These are phyloP conservation scores for Epicoccum sorghinum DNA, from an alignment of 2,329 filamentous ascomycete species.

Conservation along the genomic window DNA sequence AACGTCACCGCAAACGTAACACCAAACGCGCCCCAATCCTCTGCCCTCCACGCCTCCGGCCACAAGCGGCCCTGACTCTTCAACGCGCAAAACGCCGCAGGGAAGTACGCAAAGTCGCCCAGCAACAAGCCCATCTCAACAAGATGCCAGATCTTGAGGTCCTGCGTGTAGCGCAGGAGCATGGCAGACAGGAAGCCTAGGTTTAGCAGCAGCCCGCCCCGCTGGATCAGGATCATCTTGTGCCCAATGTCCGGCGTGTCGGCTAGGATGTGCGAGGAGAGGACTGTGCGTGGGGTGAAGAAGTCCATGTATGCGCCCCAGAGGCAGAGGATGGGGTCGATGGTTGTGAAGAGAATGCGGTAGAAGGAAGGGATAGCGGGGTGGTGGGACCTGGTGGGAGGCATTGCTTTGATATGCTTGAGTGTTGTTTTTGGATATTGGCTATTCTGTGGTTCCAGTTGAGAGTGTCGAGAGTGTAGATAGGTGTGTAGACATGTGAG, in stretches of 20 bases:
- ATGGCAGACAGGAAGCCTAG: conserved; percentile 36
- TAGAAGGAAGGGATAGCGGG: conserved; percentile 11
- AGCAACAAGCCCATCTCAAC: conserved; percentile 27
- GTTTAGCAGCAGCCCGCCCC: conserved; percentile 35
- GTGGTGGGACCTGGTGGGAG: no score
- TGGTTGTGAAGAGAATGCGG: conserved; percentile 35
- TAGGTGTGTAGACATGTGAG: no score
- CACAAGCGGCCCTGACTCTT: conserved; percentile 22
- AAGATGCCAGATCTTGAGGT: conserved; percentile 32
- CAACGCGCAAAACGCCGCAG: conserved; percentile 23
- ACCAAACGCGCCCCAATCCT: conserved; percentile 44
- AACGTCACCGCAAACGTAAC: conserved; percentile 31
- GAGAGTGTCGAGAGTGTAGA: no score
- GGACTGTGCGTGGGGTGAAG: conserved; percentile 27
- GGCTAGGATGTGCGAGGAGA: conserved; percentile 26
- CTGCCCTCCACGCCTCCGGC: conserved; percentile 23
- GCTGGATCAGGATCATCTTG: conserved; percentile 34
- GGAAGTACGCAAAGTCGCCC: conserved; percentile 32
- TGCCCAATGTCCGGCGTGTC: conserved; percentile 28
- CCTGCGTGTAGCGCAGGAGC: conserved; percentile 32
- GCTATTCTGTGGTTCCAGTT: no score
- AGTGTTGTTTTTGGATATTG: no score
- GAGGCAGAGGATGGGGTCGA: conserved; percentile 35
- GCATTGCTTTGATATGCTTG: no score
- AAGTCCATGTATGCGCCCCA: conserved; percentile 39